Evolutionary conservation across 345 rosid species (phyloP).

Genomic region (Acer campestre): DNA sequence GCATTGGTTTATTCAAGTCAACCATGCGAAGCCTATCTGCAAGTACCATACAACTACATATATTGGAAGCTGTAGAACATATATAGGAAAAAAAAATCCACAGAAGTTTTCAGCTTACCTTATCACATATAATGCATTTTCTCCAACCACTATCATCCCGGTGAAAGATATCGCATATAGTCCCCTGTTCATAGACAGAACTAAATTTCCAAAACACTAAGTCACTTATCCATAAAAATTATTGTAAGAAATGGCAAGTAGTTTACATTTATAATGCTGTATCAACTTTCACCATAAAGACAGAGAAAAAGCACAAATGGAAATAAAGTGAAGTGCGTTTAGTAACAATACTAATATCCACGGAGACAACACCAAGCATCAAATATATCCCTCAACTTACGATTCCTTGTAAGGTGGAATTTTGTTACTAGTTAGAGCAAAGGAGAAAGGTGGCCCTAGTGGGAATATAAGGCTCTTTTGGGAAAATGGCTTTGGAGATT

Average conservation of each 20-base stretch:
- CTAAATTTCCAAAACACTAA: constrained; percentile 18
- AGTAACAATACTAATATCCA: background rate
- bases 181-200: constrained; percentile 47
- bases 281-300: background rate
- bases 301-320: background rate
- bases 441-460: no score
- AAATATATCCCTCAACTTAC: background rate
- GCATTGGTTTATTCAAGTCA: background rate
- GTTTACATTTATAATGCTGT: background rate
- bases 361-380: background rate
- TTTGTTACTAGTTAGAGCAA: no score
- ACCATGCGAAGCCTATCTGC: background rate
- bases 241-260: background rate
- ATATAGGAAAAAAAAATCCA: background rate
- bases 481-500: no score
- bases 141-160: constrained; percentile 42
- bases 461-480: no score
- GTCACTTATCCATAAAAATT: background rate
- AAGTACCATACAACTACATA: background rate
- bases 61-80: background rate
- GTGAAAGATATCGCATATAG: constrained; percentile 46
- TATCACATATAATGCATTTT: constrained; percentile 41
- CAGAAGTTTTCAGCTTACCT: constrained; percentile 30
- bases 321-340: background rate
- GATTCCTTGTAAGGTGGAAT: no score